phyloP scores from a whole-genome alignment of 345 rosid genomes.

The Camelina neglecta region DNA sequence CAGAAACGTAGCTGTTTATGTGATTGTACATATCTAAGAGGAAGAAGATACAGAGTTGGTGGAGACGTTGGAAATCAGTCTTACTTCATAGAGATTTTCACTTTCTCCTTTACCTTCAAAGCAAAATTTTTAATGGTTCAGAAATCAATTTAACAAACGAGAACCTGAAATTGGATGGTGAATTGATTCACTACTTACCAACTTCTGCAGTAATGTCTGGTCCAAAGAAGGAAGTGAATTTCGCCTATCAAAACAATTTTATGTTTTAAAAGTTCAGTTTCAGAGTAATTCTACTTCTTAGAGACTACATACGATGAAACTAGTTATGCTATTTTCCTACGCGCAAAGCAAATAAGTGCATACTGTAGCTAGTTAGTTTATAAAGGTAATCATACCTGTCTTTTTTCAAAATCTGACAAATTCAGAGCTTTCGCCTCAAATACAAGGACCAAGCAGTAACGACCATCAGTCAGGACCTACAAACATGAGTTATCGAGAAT shows the following conservation, averaged over 20 bases:
- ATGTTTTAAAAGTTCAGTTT: slow-evolving; percentile 13
- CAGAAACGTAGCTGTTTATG: slow-evolving; percentile 6
- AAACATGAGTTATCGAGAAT: neutral
- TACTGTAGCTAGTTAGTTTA: neutral
- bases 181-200: slow-evolving; percentile 52
- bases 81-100: slow-evolving; percentile 70
- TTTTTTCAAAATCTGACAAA: slow-evolving; percentile 78
- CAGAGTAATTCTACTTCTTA: slow-evolving; percentile 1
- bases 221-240: slow-evolving; percentile 93
- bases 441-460: slow-evolving; percentile 73
- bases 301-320: neutral
- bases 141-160: neutral
- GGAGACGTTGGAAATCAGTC: slow-evolving; percentile 63
- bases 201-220: slow-evolving; percentile 85
- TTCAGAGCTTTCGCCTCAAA: slow-evolving; percentile 80
- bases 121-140: too few relatives aligned
- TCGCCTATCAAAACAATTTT: slow-evolving; percentile 57
- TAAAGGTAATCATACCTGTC: slow-evolving; percentile 61
- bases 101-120: slow-evolving; percentile 72
- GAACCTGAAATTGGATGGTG: neutral
- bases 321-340: neutral
- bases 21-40: slow-evolving; percentile 30
- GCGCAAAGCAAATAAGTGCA: neutral
- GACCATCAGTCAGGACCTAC: slow-evolving; percentile 80
- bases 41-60: slow-evolving; percentile 50